Base-by-base conservation (phyloP, 345 rosid species). In the Reutealis trisperma region DNA sequence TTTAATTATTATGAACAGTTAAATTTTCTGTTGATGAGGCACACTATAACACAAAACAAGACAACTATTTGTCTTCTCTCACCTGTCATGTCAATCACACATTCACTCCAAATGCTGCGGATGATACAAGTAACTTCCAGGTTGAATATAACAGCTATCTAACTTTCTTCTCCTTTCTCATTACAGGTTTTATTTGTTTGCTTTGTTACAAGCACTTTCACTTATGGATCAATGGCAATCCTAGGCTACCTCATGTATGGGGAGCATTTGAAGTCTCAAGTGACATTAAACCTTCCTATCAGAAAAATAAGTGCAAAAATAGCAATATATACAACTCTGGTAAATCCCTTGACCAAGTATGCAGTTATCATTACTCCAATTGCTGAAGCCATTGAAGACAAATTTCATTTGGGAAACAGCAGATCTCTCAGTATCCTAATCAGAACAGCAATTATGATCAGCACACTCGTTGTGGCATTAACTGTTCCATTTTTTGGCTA, bases 191-290 rank as follows among this genome's bases (percentile, higher is more conserved):
- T 91, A 68, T 63, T 83, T 6, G 78, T 87, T 12, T 88, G 96
- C 76, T 89, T 89, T 75, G 45, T 83, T 52, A 67, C 83, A 54
- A 86, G 87, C 79, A 85, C 93, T 22, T 11, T 87, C 72, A 85
- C 79, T 47, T 89, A 91, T 12, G 92, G 85, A 63, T 84, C 90
- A 32, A 87, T 87, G 87, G 91, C 92, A 0, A 68, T 83, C 58
- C 77, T 91, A 24, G 93, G 96, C 42, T 91, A 89, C 84, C 77
- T 82, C 25, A 91, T 89, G 93, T 91, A 79, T 51, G 93, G 96
- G 47, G 83, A 89, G 42, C 68, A 80, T 65, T 32, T 88, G 32
- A 85, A 85, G 32, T 88, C 96, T 62, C 96, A 91, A 82, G 87
- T 89, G 66, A 91, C 96, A 14, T 73, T 91, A 52, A 91, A 88